These are phyloP conservation scores for Poteriospumella lacustris DNA, from an alignment of 108 stramenopile genomes.

Conservation along the genomic window DNA sequence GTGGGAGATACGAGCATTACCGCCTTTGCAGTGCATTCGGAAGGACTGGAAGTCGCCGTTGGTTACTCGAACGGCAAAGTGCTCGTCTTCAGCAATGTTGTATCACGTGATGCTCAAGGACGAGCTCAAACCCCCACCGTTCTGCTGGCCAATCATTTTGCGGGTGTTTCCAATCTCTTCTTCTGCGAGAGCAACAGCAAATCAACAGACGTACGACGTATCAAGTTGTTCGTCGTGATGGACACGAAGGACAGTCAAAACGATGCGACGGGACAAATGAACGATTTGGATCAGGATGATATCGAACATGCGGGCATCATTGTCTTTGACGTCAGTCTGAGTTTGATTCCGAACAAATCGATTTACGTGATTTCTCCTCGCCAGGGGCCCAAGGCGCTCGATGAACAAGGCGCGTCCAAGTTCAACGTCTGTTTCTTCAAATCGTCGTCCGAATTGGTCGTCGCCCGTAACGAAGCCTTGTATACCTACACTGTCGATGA, in stretches of 20 bases:
- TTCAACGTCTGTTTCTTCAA: neutral
- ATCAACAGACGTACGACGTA: neutral
- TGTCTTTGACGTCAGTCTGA: neutral
- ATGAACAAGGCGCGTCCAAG: neutral
- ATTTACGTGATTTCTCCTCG: neutral
- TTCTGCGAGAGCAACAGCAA: neutral
- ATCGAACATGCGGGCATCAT: neutral
- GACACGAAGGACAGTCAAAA: neutral
- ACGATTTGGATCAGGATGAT: neutral
- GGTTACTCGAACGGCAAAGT: slow-evolving; percentile 8
- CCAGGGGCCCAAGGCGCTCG: neutral
- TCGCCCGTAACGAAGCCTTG: neutral
- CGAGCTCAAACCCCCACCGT: neutral
- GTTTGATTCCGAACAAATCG: neutral
- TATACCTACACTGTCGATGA: slow-evolving; percentile 12
- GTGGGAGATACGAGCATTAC: neutral
- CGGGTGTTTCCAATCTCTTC: neutral
- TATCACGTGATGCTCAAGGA: neutral
- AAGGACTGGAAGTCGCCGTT: slow-evolving; percentile 9
- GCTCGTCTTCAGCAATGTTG: neutral
- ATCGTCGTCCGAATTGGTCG: neutral
- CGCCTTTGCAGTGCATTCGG: neutral
- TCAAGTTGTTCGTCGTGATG: neutral
- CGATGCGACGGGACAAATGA: neutral
- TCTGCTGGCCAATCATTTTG: neutral